Evolutionary conservation across 768 basidiomycete species (phyloP).

Genomic region (Suillus brevipes): DNA sequence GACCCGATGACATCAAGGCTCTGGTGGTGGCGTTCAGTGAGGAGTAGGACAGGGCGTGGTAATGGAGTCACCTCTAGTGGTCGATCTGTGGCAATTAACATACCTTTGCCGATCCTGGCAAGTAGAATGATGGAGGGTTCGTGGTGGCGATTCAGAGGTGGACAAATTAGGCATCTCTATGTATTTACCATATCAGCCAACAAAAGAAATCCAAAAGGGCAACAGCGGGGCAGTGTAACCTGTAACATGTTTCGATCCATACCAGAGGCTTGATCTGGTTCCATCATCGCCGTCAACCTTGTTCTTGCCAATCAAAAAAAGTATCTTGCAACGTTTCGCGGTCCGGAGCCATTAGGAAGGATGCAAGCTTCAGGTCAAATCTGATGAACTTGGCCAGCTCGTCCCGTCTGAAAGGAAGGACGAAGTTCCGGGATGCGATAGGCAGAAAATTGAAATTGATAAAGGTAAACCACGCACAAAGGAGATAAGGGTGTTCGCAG

Average conservation of each 20-base stretch:
- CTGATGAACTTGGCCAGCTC: background rate
- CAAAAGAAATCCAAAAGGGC: background rate
- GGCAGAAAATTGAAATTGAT: conserved; percentile 1
- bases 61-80: background rate
- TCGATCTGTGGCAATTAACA: background rate
- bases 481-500: background rate
- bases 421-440: background rate
- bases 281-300: background rate
- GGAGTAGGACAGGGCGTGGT: background rate
- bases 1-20: conserved; percentile 50
- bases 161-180: background rate
- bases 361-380: background rate
- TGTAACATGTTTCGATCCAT: background rate
- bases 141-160: background rate
- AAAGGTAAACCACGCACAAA: background rate
- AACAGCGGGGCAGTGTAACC: background rate
- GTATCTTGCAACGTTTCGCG: conserved; percentile 2
- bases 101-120: background rate
- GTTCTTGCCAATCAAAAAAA: background rate
- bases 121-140: conserved; percentile 1
- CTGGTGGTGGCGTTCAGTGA: conserved; percentile 9
- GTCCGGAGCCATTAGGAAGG: background rate
- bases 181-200: conserved; percentile 1
- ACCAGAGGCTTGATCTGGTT: background rate
- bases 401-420: background rate